These are phyloP conservation scores for Aspergillus brasiliensis DNA, from an alignment of 2,329 filamentous ascomycete genomes.

Conservation along the genomic window DNA sequence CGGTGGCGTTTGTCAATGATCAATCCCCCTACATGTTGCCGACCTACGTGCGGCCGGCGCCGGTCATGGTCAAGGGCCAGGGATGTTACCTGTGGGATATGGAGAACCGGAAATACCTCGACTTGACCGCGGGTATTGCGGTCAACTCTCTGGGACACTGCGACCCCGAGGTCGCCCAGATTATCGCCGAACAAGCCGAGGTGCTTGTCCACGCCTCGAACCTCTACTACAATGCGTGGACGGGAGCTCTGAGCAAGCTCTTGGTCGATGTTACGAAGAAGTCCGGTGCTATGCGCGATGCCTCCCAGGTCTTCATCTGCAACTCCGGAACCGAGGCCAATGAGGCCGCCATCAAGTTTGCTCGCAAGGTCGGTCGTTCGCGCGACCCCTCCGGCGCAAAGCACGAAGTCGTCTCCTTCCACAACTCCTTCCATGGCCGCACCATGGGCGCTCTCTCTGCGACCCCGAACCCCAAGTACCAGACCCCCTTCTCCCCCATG, in stretches of 20 bases:
- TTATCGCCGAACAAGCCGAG: conserved; percentile 76
- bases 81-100: conserved; percentile 89
- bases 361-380: conserved; percentile 83
- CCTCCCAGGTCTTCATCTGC: conserved; percentile 82
- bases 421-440: conserved; percentile 90
- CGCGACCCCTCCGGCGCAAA: conserved; percentile 72
- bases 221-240: conserved; percentile 97
- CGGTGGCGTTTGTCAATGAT: conserved; percentile 71
- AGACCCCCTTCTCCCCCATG: conserved; percentile 93
- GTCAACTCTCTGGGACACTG: conserved; percentile 92
- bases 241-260: conserved; percentile 80
- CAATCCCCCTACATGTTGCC: conserved; percentile 90
- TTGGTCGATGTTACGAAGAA: conserved; percentile 79
- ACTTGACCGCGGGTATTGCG: conserved; percentile 94
- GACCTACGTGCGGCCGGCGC: conserved; percentile 87
- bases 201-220: conserved; percentile 91
- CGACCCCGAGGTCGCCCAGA: conserved; percentile 72
- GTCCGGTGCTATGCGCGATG: conserved; percentile 79
- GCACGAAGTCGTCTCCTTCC: conserved; percentile 84
- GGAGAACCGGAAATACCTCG: conserved; percentile 85
- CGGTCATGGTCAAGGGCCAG: conserved; percentile 84
- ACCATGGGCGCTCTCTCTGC: conserved; percentile 96
- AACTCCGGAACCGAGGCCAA: conserved; percentile 98
- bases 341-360: conserved; percentile 96
- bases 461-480: conserved; percentile 97